These are phyloP conservation scores for Prototheca cutis DNA, from an alignment of 163 green algal genomes.

Conservation along the genomic window DNA sequence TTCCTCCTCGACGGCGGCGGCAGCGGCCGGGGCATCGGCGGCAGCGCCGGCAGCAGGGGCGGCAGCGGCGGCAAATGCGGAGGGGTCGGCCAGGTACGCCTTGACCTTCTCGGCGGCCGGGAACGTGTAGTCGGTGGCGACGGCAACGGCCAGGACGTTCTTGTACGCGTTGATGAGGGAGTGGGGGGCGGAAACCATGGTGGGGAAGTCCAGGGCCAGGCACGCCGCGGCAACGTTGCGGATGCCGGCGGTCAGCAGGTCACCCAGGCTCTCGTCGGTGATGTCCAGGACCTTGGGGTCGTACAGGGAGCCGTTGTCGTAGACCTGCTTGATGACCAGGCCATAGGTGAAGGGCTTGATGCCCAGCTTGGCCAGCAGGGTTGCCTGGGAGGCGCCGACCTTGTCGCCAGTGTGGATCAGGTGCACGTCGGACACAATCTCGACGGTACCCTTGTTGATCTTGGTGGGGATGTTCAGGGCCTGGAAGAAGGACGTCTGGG, in stretches of 20 bases:
- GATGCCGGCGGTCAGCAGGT: slow-evolving; percentile 53
- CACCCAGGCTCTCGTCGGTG: slow-evolving; percentile 82
- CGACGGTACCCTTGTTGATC: slow-evolving; percentile 99
- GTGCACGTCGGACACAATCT: slow-evolving; percentile 86
- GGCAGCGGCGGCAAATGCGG: slow-evolving; percentile 68
- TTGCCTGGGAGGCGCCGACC: slow-evolving; percentile 88
- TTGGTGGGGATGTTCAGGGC: slow-evolving; percentile 99
- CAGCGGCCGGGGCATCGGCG: slow-evolving; percentile 23
- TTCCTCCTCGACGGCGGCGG: slow-evolving; percentile 20
- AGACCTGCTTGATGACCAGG: slow-evolving; percentile 76
- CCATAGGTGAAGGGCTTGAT: slow-evolving; percentile 96
- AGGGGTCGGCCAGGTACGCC: slow-evolving; percentile 79
- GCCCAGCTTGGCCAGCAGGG: slow-evolving; percentile 94
- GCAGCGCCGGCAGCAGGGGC: slow-evolving; percentile 33
- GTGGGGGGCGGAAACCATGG: slow-evolving; percentile 83
- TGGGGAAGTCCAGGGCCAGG: slow-evolving; percentile 79
- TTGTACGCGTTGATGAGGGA: slow-evolving; percentile 97
- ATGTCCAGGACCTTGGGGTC: slow-evolving; percentile 88
- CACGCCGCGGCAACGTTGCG: slow-evolving; percentile 78
- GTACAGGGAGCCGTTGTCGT: slow-evolving; percentile 81
- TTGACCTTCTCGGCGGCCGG: slow-evolving; percentile 89
- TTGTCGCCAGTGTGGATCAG: slow-evolving; percentile 86
- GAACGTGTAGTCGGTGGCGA: slow-evolving; percentile 95
- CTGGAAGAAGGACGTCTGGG: slow-evolving; percentile 98
- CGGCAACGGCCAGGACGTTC: slow-evolving; percentile 89